These are phyloP conservation scores for Cercospora sp. DNA, from an alignment of 2,329 filamentous ascomycete species.

Conservation along the genomic window DNA sequence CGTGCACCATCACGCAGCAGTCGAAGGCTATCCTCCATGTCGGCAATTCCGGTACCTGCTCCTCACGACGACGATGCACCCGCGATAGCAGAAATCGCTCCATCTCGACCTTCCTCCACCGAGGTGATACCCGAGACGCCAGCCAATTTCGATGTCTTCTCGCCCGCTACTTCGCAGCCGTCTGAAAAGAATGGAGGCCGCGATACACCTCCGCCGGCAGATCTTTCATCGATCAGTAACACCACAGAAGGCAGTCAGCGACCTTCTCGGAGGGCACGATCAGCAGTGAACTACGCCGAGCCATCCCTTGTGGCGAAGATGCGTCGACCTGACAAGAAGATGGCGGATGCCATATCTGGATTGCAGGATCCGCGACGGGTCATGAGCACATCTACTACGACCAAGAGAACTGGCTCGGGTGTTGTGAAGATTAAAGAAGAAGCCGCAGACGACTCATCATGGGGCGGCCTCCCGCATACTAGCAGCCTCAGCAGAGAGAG, in stretches of 20 bases:
- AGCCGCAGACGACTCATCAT: conserved; percentile 30
- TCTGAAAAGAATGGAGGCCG: conserved; percentile 31
- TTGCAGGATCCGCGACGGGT: conserved; percentile 33
- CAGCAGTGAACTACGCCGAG: conserved; percentile 52
- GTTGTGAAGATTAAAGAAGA: conserved; percentile 35
- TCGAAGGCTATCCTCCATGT: conserved; percentile 30
- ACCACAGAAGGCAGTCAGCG: conserved; percentile 40
- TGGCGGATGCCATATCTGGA: conserved; percentile 48
- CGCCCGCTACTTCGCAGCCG: conserved; percentile 47
- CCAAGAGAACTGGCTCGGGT: conserved; percentile 13
- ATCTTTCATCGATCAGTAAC: conserved; percentile 38
- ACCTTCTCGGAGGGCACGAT: conserved; percentile 48
- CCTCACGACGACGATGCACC: conserved; percentile 23
- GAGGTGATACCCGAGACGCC: conserved; percentile 34
- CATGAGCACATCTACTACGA: conserved; percentile 29
- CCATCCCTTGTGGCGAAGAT: conserved; percentile 52
- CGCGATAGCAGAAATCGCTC: conserved; percentile 28
- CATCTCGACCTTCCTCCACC: conserved; percentile 16
- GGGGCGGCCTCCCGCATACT: conserved; percentile 10
- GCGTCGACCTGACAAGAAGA: conserved; percentile 49
- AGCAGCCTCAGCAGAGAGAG: conserved; percentile 10
- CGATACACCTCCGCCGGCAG: conserved; percentile 48
- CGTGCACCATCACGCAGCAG: conserved; percentile 34
- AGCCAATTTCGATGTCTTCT: conserved; percentile 41
- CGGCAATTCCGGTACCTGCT: conserved; percentile 22